Conservation (phyloP, 225 moss, liverwort and hornwort genomes). For the Marchantia paleacea region DNA sequence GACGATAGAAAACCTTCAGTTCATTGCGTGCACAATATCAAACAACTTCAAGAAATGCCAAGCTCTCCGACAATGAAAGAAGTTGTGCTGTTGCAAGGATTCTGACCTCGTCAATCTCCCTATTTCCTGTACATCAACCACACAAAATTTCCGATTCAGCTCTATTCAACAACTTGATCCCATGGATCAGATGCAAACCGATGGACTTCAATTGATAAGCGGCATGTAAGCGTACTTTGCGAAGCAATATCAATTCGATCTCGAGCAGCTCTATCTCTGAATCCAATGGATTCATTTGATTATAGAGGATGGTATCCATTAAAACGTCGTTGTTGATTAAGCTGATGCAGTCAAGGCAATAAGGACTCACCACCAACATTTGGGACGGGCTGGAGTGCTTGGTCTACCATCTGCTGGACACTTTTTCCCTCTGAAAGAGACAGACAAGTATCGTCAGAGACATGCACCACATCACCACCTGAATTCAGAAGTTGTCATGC, state of each 20-base stretch:
- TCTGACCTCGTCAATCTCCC: slow-evolving; percentile 51
- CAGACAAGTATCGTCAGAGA: background rate
- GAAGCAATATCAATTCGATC: no score
- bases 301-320: no score
- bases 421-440: slow-evolving; percentile 44
- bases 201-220: no score
- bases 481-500: background rate
- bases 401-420: slow-evolving; percentile 58
- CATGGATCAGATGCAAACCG: no score
- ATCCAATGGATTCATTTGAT: no score
- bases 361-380: slow-evolving; percentile 37
- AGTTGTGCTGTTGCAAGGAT: background rate
- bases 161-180: no score
- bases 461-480: background rate
- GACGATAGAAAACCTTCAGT: background rate
- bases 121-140: slow-evolving; percentile 37
- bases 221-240: no score
- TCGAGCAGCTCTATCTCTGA: no score
- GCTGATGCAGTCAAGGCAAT: no score
- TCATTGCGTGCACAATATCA: background rate
- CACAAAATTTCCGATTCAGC: background rate
- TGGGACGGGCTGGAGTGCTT: slow-evolving; percentile 50
- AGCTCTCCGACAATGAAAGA: background rate
- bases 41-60: background rate
- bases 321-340: no score